Conservation (phyloP, 2,329 filamentous ascomycete species). For the Ascochyta fabae region DNA sequence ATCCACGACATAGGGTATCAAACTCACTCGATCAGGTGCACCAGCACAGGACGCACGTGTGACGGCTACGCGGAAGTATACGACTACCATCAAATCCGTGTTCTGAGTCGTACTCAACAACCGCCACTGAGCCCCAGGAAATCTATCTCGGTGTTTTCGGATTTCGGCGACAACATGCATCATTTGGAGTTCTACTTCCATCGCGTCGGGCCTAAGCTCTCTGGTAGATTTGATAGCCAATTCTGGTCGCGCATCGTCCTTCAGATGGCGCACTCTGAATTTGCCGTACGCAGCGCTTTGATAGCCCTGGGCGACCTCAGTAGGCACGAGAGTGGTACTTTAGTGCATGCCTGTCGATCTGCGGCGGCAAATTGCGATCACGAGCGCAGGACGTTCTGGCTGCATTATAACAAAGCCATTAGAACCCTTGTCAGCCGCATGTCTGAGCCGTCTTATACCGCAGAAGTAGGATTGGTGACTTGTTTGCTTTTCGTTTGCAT, state of each 20-base stretch:
- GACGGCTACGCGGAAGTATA: conserved; percentile 24
- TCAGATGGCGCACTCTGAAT: conserved; percentile 50
- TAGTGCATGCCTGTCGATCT: conserved; percentile 9
- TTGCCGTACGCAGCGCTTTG: conserved; percentile 50
- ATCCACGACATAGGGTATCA: not conserved
- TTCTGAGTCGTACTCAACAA: not conserved
- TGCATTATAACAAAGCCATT: conserved; percentile 52
- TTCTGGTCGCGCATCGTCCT: conserved; percentile 52
- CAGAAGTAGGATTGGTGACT: conserved; percentile 45
- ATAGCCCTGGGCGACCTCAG: conserved; percentile 49
- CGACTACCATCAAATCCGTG: not conserved
- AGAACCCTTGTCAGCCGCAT: conserved; percentile 35
- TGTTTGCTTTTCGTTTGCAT: conserved; percentile 52
- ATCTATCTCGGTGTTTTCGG: conserved; percentile 4
- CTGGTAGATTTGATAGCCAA: conserved; percentile 36
- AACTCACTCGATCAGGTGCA: conserved; percentile 25
- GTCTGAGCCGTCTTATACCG: conserved; percentile 34
- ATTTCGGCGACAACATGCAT: conserved; percentile 15
- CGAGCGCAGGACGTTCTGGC: conserved; percentile 34
- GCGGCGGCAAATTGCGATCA: not conserved
- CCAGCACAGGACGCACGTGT: conserved; percentile 33
- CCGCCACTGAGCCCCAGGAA: not conserved
- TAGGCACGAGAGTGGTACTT: conserved; percentile 16
- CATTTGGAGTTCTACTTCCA: conserved; percentile 52
- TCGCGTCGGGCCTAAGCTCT: conserved; percentile 46